These are phyloP conservation scores for Albifimbria verrucaria DNA, from an alignment of 2,329 filamentous ascomycete species.

Conservation along the genomic window DNA sequence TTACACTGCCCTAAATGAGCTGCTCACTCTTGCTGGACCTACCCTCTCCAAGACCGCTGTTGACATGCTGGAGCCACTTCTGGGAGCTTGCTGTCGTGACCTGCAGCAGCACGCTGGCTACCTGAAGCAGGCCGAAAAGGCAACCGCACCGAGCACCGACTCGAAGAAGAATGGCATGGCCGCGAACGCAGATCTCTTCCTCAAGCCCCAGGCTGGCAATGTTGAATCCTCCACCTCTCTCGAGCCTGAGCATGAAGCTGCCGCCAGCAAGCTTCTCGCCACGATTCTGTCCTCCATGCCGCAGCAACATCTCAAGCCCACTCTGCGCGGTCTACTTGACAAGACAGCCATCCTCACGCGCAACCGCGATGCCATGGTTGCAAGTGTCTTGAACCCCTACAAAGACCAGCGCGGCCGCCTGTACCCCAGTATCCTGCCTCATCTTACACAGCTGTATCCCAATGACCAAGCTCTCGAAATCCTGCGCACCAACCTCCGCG, in stretches of 20 bases:
- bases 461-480: constrained; percentile 67
- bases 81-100: constrained; percentile 72
- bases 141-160: constrained; percentile 23
- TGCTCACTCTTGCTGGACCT: constrained; percentile 62
- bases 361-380: constrained; percentile 70
- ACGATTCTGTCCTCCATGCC: constrained; percentile 61
- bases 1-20: constrained; percentile 56
- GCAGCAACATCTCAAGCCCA: constrained; percentile 64
- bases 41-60: constrained; percentile 65
- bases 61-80: constrained; percentile 56
- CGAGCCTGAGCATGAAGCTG: constrained; percentile 43
- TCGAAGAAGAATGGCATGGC: constrained; percentile 38
- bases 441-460: constrained; percentile 66
- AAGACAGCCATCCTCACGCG: constrained; percentile 72
- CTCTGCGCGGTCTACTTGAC: constrained; percentile 72
- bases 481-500: constrained; percentile 58
- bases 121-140: constrained; percentile 36
- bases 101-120: constrained; percentile 55
- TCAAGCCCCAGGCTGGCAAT: constrained; percentile 38
- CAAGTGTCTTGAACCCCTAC: constrained; percentile 78
- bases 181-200: constrained; percentile 71
- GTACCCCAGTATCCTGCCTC: constrained; percentile 74
- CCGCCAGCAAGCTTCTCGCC: constrained; percentile 62
- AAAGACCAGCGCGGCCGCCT: constrained; percentile 59
- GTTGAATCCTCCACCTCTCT: constrained; percentile 31